Base-by-base conservation (phyloP, 352 stramenopile genomes). In the Phytophthora kernoviae region DNA sequence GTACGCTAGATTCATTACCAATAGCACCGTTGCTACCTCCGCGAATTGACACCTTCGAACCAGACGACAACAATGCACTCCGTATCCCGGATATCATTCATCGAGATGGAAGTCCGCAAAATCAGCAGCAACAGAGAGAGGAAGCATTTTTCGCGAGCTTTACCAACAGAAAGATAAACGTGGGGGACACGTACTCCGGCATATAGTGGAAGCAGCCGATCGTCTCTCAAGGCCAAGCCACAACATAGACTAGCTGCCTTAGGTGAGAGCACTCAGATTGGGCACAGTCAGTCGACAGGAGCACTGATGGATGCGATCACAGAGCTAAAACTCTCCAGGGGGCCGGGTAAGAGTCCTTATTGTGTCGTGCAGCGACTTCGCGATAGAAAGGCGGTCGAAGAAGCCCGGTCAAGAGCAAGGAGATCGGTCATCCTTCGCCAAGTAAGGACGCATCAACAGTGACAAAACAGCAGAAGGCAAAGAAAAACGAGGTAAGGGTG, bases 181-280 rank as follows among this genome's bases (percentile, higher is more conserved):
- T 42, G 55, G 50, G 36, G 64, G 68, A 5, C 81, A 94, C 43
- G 77, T 82, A 10, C 58, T 94, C n/a, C 67, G 76, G 1, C 81
- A 94, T 68, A 90, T 92, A 65, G 56, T 94, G 22, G 84, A 88
- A 30, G 87, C 78, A 27, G 73, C 80, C 0, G 60, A 75, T 42
- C 65, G 68, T 14, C 56, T 92, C 0, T 63, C 67, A 61, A 74
- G 44, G 73, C 66, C 34, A 79, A 77, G 32, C 75, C 79, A 42
- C 69, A 82, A n/a, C 76, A 88, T 24, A 60, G 65, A 22, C 55
- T 84, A 3, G 47, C 53, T 12, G 70, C 77, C 6, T 65, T 90
- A 20, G 68, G 70, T 20, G 54, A 54, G 6, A 69, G 66, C 17
- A 59, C 54, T 12, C 52, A 60, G 14, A 70, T 85, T 34, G 68